A percentile compares a stretch with the other conserved stretches of the same genome.
These are phyloP conservation scores for Penicillium sp. DNA, from an alignment of 2,329 filamentous ascomycete species.

Conservation along the genomic window DNA sequence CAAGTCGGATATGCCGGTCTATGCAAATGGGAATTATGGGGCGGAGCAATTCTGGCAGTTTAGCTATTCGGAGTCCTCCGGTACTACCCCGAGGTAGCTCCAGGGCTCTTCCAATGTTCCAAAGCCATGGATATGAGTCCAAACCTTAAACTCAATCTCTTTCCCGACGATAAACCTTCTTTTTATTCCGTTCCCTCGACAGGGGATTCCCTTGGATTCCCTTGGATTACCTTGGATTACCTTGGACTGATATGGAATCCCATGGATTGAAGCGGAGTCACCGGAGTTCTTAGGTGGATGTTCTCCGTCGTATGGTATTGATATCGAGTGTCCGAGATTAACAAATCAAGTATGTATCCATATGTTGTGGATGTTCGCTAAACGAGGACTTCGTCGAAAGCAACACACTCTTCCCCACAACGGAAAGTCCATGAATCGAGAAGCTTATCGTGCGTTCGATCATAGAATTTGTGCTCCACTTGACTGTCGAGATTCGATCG, in stretches of 20 bases:
- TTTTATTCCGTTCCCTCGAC: not conserved
- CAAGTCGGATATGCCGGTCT: conserved; percentile 17
- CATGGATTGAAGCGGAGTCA: too few relatives aligned
- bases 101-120: not conserved
- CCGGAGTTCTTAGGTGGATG: not conserved
- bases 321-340: not conserved
- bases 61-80: too few relatives aligned
- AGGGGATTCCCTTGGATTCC: too few relatives aligned
- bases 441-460: not conserved
- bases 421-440: not conserved
- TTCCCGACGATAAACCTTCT: not conserved
- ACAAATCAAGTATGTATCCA: not conserved
- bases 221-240: too few relatives aligned
- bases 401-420: not conserved
- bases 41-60: not conserved
- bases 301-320: not conserved
- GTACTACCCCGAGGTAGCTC: too few relatives aligned
- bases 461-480: not conserved
- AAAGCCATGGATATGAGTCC: not conserved
- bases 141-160: conserved; percentile 2
- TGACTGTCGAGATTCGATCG: not conserved
- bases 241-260: too few relatives aligned
- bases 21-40: not conserved
- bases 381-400: not conserved
- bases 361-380: not conserved